These are phyloP conservation scores for Aciculosporium take DNA, from an alignment of 2,329 filamentous ascomycete genomes.

Conservation along the genomic window DNA sequence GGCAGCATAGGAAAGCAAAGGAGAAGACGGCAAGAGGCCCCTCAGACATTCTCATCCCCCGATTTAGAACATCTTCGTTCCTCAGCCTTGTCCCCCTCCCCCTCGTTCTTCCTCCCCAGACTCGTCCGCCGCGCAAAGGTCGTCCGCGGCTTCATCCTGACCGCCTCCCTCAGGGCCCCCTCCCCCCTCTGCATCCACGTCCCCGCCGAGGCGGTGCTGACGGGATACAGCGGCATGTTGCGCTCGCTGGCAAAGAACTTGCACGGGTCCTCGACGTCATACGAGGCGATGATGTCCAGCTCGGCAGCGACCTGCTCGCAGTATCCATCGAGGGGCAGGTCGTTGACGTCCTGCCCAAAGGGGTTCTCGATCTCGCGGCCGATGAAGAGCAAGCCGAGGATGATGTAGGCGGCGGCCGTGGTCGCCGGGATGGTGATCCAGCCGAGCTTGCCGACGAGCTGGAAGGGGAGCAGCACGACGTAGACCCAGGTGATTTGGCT, in stretches of 20 bases:
- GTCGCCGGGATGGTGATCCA: slow-evolving; percentile 72
- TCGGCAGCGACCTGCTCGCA: slow-evolving; percentile 62
- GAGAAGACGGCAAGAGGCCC: too few relatives aligned
- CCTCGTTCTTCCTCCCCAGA: slow-evolving; percentile 1
- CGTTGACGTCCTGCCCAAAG: slow-evolving; percentile 73
- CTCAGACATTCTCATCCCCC: slow-evolving; percentile 4
- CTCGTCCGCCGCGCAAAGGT: slow-evolving; percentile 19
- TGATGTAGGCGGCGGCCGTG: slow-evolving; percentile 63
- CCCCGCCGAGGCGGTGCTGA: slow-evolving; percentile 26
- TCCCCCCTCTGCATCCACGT: slow-evolving; percentile 28
- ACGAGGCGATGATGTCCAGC: slow-evolving; percentile 56
- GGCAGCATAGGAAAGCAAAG: too few relatives aligned
- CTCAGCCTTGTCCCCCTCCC: too few relatives aligned
- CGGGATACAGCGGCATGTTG: slow-evolving; percentile 44
- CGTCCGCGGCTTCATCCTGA: slow-evolving; percentile 25
- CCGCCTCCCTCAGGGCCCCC: slow-evolving; percentile 22
- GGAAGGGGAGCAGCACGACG: slow-evolving; percentile 67
- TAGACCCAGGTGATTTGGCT: slow-evolving; percentile 80
- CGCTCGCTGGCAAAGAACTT: slow-evolving; percentile 18
- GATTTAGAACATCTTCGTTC: too few relatives aligned
- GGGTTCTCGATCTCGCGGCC: slow-evolving; percentile 76
- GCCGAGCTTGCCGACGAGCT: slow-evolving; percentile 47
- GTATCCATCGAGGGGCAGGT: slow-evolving; percentile 61
- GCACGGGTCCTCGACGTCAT: slow-evolving; percentile 20
- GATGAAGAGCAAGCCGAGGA: slow-evolving; percentile 60